phyloP scores from a whole-genome alignment of 2,329 filamentous ascomycete species.

The Paraphaeosphaeria sporulosa region DNA sequence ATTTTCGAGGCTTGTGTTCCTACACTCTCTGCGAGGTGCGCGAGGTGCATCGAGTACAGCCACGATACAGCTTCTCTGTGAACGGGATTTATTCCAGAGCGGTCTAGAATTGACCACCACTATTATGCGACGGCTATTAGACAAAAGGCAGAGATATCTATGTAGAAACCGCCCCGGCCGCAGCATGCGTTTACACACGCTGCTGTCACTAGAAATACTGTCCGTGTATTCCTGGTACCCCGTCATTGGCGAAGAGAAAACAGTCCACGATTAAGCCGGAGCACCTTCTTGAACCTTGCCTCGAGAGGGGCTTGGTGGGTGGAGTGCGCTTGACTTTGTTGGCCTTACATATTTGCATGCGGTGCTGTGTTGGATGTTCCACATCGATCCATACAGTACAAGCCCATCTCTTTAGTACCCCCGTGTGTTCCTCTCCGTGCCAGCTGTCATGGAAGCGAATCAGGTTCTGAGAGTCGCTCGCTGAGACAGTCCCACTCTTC shows the following conservation, averaged over 20 bases:
- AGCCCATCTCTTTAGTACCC: background rate
- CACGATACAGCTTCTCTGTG: background rate
- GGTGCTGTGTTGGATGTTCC: background rate
- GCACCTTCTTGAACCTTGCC: conserved; percentile 83
- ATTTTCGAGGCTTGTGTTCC: conserved; percentile 20
- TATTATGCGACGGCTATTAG: background rate
- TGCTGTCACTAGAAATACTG: conserved; percentile 66
- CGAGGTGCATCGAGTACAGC: background rate
- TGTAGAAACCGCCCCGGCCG: conserved; percentile 59
- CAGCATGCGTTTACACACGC: conserved; percentile 55
- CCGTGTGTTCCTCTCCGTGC: background rate
- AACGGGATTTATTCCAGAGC: background rate
- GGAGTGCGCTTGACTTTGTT: conserved; percentile 96
- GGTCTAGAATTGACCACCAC: background rate
- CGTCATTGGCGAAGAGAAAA: conserved; percentile 78
- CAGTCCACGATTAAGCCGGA: conserved; percentile 99
- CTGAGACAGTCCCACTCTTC: conserved; percentile 40
- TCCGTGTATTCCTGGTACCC: conserved; percentile 81
- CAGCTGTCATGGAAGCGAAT: background rate
- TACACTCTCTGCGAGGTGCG: background rate
- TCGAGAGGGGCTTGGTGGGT: conserved; percentile 84
- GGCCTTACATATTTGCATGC: conserved; percentile 70
- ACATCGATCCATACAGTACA: background rate
- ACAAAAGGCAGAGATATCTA: background rate
- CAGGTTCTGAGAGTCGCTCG: background rate